phyloP scores from a whole-genome alignment of 1,284 basidiomycete species.

The Fomitopsis schrenkii region DNA sequence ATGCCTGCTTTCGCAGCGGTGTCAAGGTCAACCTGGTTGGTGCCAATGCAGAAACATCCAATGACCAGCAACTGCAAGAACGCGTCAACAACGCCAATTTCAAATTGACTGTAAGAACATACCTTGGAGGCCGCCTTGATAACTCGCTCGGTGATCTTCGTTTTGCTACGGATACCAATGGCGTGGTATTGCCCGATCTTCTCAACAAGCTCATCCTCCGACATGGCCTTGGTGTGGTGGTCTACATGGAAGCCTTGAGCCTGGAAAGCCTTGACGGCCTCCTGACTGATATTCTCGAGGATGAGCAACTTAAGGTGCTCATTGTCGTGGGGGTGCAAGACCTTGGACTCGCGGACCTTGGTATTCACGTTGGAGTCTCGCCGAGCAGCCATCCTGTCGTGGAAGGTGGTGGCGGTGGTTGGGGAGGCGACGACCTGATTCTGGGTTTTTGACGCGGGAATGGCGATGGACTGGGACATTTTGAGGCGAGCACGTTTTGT shows the following conservation, averaged over 20 bases:
- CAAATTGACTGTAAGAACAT: neutral
- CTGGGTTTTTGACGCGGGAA: slow-evolving; percentile 27
- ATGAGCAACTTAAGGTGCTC: slow-evolving; percentile 77
- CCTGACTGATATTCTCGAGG: slow-evolving; percentile 93
- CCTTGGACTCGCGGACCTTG: slow-evolving; percentile 52
- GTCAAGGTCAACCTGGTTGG: slow-evolving; percentile 94
- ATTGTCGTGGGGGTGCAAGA: slow-evolving; percentile 76
- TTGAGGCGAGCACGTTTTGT: neutral
- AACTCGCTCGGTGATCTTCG: slow-evolving; percentile 89
- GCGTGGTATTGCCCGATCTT: slow-evolving; percentile 90
- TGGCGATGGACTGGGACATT: slow-evolving; percentile 37
- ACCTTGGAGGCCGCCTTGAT: slow-evolving; percentile 85
- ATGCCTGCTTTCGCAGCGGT: slow-evolving; percentile 88
- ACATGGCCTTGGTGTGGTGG: slow-evolving; percentile 83
- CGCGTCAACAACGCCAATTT: neutral
- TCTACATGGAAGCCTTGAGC: slow-evolving; percentile 93
- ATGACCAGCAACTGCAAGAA: slow-evolving; percentile 81
- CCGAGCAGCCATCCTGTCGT: slow-evolving; percentile 40
- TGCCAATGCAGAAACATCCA: slow-evolving; percentile 99
- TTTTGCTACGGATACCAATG: slow-evolving; percentile 96
- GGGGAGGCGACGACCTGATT: slow-evolving; percentile 37
- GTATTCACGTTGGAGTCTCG: slow-evolving; percentile 18
- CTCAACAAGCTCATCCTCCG: slow-evolving; percentile 88
- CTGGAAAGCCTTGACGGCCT: slow-evolving; percentile 82
- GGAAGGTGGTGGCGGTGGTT: slow-evolving; percentile 40